Base-by-base conservation (phyloP, 2,329 filamentous ascomycete genomes). In the Pseudogymnoascus sp. region DNA sequence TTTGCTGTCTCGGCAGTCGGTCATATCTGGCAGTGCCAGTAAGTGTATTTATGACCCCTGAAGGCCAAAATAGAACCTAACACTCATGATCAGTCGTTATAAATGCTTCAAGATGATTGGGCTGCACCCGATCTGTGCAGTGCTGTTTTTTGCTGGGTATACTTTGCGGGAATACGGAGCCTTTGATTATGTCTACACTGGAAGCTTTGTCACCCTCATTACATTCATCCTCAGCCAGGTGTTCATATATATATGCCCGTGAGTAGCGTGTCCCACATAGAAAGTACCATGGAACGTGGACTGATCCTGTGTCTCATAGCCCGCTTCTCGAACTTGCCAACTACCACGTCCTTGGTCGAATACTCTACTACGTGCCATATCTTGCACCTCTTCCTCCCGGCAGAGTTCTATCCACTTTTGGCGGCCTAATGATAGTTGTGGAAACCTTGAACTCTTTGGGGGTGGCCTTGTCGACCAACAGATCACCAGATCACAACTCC, bases 301-400 rank as follows among this genome's bases (percentile, higher is more conserved):
- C 42, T 59, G 16, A 59, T 31, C 40, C 37, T 25, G 6, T 59
- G 14, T n/a, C 5, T 25, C 10, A 12, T 37, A 82, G 82, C 0
- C 84, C 85, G 0, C 75, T 87, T 3, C 79, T 85, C 28, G 82
- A 84, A 44, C 77, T 83, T 3, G 79, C 82, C 62, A 84, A 86
- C 68, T 87, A 86, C 71, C 79, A 84, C 66, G 78, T 85, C 62
- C 79, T 87, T n/a, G 80, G 81, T 3, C 79, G 83, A 7, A 75
- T 84, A 7, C 75, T 87, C n/a, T 82, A 81, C 69, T 87, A 87
- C 70, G 76, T 84, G 1, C 84, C 83, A 0, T 82, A 84, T 68
- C 76, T 81, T 62, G 76, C 83, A 0, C 83, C 83, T 0, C 69
- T 81, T 18, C 72, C 76, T n/a, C 77, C 79, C 0, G 72, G 75